Base-by-base conservation (phyloP, 768 basidiomycete genomes). In the Hygrophorus pudorinus region DNA sequence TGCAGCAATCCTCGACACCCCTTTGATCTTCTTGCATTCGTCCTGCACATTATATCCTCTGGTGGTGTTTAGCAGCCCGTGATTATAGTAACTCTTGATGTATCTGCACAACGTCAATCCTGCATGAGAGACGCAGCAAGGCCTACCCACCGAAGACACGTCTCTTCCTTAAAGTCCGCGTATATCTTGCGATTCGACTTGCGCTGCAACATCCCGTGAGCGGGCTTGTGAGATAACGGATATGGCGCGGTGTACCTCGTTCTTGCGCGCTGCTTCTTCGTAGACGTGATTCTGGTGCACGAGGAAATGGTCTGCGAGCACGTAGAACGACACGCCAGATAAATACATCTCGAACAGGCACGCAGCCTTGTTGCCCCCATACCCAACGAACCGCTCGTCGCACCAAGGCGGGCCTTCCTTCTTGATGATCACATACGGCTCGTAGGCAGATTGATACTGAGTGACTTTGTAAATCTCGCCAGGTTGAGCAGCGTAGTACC, bases 321-420 rank as follows among this genome's bases (percentile, higher is more conserved):
- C 85, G 56, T 81, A 87, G 61, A 79, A 91, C 17, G 79, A 79
- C 31, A 90, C 74, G 2, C 90, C 90, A 10, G 86, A 80, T 5
- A 93, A 66, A 63, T 88, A 89, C 77, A 93, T 86, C 59, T 90
- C 90, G 57, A 84, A 91, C 30, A 91, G 70, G 56, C 90, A 92
- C 8, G 91, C 89, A 1, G 90, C 90, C 60, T 93, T 93, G 68
- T 93, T 93, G 1, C 80, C 87, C 3, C 90, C 90, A 58, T 92
- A 92, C 1, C 90, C 90, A 37, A 90, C 72, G 55, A 93, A 93
- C 28, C 88, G 76, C 58, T 91, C 88, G 53, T 92, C 88, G 54
- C 89, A 92, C 85, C 86, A 90, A 17, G 84, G 82, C 3, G 82
- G 73, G 2, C 76, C 76, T 51, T 85, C 72, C 50, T 80, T 85